These are phyloP conservation scores for Coprinopsis strossmayeri DNA, from an alignment of 768 basidiomycete species.

Conservation along the genomic window DNA sequence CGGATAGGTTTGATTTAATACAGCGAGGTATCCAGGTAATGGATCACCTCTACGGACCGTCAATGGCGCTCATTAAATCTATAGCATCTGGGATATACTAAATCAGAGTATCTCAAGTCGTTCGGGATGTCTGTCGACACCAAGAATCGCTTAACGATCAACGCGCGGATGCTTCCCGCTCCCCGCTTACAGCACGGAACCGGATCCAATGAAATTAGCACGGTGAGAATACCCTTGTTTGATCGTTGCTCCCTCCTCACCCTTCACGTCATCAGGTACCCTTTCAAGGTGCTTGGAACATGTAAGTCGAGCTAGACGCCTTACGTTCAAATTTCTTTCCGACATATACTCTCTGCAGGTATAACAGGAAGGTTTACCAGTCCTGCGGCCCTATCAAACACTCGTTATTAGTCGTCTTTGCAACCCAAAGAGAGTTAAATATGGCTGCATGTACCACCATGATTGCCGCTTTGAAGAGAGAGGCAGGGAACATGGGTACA, in stretches of 20 bases:
- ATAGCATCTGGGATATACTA: conserved; percentile 56
- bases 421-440: conserved; percentile 45
- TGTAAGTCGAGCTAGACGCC: too few species aligned
- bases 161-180: conserved; percentile 52
- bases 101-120: conserved; percentile 61
- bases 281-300: conserved; percentile 70
- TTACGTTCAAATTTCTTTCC: too few species aligned
- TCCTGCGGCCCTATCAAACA: conserved; percentile 39
- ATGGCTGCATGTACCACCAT: conserved; percentile 36
- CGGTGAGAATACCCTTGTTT: conserved; percentile 17
- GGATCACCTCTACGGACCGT: not conserved
- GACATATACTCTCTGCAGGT: conserved; percentile 35
- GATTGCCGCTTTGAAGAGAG: conserved; percentile 43
- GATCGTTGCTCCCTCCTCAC: not conserved
- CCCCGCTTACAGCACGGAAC: conserved; percentile 62
- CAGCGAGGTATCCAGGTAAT: conserved; percentile 42
- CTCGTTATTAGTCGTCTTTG: conserved; percentile 68
- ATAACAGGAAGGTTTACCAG: conserved; percentile 59
- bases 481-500: too few species aligned
- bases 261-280: conserved; percentile 27
- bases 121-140: conserved; percentile 58
- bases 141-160: conserved; percentile 40
- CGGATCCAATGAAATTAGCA: conserved; percentile 41
- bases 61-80: not conserved
- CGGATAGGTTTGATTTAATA: conserved; percentile 50